Evolutionary conservation across 805 yeast genomes (phyloP).

Genomic region (Yarrowia deformans): DNA sequence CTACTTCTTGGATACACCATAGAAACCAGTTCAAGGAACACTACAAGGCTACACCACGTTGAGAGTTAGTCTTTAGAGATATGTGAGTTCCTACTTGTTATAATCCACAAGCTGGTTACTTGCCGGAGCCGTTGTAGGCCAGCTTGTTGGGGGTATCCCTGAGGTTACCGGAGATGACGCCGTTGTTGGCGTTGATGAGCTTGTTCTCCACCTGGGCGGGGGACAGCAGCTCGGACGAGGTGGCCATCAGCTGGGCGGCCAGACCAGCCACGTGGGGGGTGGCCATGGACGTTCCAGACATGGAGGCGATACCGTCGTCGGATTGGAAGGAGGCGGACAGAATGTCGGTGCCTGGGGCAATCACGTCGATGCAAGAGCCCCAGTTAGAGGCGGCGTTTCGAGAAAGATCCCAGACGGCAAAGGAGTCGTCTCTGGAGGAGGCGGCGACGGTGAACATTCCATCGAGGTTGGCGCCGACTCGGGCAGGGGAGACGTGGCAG

Average conservation of each 20-base stretch:
- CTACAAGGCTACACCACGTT: too few relatives aligned
- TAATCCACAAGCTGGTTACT: not conserved
- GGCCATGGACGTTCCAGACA: conserved; percentile 96
- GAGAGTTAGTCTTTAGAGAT: too few relatives aligned
- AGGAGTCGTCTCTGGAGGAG: conserved; percentile 5
- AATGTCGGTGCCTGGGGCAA: conserved; percentile 94
- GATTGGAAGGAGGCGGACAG: conserved; percentile 58
- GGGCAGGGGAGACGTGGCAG: not conserved
- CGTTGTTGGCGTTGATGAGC: conserved; percentile 10
- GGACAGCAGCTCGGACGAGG: conserved; percentile 17
- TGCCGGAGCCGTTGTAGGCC: conserved; percentile 29
- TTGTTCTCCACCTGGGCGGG: conserved; percentile 24
- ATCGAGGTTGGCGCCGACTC: not conserved
- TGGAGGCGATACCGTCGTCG: conserved; percentile 47
- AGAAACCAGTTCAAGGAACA: too few relatives aligned
- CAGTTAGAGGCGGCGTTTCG: conserved; percentile 57
- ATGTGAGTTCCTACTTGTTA: too few relatives aligned
- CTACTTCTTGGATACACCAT: too few relatives aligned
- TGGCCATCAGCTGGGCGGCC: conserved; percentile 82
- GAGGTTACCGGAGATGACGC: not conserved
- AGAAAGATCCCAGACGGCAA: conserved; percentile 3
- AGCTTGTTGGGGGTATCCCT: conserved; percentile 24
- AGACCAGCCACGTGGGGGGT: conserved; percentile 96
- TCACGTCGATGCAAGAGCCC: conserved; percentile 94
- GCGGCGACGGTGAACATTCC: conserved; percentile 23